Evolutionary conservation across 75 land plant species (phyloP), one percentile per base, ranked within the genome.

Genomic region (Isoetes taiwanensis): DNA sequence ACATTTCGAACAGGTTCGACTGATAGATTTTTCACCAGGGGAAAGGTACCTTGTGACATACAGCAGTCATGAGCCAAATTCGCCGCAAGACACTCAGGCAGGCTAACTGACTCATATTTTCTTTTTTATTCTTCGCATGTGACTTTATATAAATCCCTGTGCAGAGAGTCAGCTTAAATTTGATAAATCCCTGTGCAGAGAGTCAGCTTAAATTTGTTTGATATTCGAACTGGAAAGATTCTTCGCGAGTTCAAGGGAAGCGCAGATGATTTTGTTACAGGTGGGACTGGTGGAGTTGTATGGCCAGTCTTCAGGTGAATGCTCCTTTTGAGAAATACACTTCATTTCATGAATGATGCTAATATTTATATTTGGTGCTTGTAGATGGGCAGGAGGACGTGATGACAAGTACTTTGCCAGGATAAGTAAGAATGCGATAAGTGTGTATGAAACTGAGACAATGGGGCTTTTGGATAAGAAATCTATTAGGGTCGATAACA

Each of bases 41-140:
- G 97, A 90, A 62, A 86, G 43, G 38, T 69, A 40, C 32, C 52
- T 69, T 38, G 72, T 69, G 26, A 69, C 72, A 5, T 69, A 83
- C 71, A 90, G 97, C 72, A 80, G 82, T 57, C 94, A 90, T 62
- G 97, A 90, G 64, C 97, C 97, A 17, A 86, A 80, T 63, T 83
- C 83, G 48, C 97, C 94, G 29, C 80, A 82, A 38, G 94, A 90
- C 60, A 76, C 85, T 19, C 93, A 90, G 77, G 93, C 82, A 73
- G 59, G 61, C 12, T 27, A 12, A n/a, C n/a, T n/a, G n/a, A n/a
- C n/a, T n/a, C n/a, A n/a, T n/a, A n/a, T n/a, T n/a, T n/a, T n/a
- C n/a, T n/a, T 6, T 3, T 24, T 43, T 62, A 54, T 35, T 56
- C 9, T 17, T 12, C n/a, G n/a, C n/a, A n/a, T n/a, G n/a, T n/a